Evolutionary conservation across 352 stramenopile species (phyloP).

Genomic region (Phytopythium vexans): DNA sequence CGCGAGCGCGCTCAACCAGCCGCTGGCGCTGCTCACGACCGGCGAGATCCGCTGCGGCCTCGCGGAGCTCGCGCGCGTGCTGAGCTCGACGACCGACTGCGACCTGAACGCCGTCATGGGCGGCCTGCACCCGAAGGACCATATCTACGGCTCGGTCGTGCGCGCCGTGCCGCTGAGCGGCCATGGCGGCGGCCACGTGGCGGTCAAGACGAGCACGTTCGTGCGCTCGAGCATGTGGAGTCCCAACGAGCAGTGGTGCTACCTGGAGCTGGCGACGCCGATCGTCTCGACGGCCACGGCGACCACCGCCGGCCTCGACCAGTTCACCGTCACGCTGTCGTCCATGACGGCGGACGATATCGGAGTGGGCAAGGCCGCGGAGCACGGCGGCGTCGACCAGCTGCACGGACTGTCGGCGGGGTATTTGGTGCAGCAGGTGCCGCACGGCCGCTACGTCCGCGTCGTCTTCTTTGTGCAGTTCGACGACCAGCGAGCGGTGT

Average conservation of each 20-base stretch:
- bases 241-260: conserved; percentile 45
- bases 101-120: conserved; percentile 29
- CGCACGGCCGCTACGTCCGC: conserved; percentile 18
- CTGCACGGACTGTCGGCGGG: conserved; percentile 20
- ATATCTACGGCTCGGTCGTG: conserved; percentile 33
- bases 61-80: conserved; percentile 21
- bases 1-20: background rate
- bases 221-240: conserved; percentile 29
- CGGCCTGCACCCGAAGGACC: conserved; percentile 22
- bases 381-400: conserved; percentile 20
- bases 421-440: conserved; percentile 29
- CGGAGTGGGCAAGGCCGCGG: conserved; percentile 20
- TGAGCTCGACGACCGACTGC: conserved; percentile 16
- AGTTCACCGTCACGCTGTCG: conserved; percentile 30
- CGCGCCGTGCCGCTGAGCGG: conserved; percentile 13
- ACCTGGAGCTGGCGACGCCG: conserved; percentile 19
- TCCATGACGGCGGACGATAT: conserved; percentile 32
- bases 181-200: conserved; percentile 9
- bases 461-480: conserved; percentile 36
- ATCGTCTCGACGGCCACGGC: background rate
- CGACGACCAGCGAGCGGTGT: conserved; percentile 2
- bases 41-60: conserved; percentile 24
- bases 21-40: conserved; percentile 19
- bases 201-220: conserved; percentile 37
- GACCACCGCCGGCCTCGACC: conserved; percentile 5